A percentile compares a stretch with the other conserved stretches of the same genome.
Evolutionary conservation across 2,329 filamentous ascomycete species (phyloP).

Genomic region (Claviceps sp.): DNA sequence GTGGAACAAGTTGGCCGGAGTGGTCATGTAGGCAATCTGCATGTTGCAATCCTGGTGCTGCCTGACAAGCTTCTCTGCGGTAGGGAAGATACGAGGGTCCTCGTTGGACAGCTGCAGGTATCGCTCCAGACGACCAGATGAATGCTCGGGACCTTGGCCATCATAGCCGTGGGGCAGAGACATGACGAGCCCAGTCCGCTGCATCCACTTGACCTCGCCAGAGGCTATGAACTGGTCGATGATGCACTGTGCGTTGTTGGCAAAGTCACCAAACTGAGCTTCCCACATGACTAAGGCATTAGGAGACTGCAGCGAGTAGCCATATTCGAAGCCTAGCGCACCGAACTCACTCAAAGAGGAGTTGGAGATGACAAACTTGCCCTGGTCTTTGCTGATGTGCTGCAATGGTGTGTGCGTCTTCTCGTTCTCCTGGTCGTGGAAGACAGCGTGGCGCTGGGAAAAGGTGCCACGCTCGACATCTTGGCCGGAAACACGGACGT

Average conservation of each 20-base stretch:
- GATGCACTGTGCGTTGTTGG: slow-evolving; percentile 98
- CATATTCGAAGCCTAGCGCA: slow-evolving; percentile 92
- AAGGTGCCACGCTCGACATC: slow-evolving; percentile 99
- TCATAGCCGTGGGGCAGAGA: slow-evolving; percentile 96
- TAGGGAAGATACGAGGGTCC: slow-evolving; percentile 86
- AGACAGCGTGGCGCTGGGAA: slow-evolving; percentile 91
- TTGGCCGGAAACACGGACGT: slow-evolving; percentile 94
- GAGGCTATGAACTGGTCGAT: slow-evolving; percentile 98
- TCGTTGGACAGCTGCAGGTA: slow-evolving; percentile 97
- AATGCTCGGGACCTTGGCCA: slow-evolving; percentile 96
- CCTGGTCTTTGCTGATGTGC: slow-evolving; percentile 80
- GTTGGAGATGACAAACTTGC: slow-evolving; percentile 92
- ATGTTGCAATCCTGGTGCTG: slow-evolving; percentile 99
- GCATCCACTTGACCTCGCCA: slow-evolving; percentile 96
- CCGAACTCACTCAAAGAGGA: slow-evolving; percentile 64
- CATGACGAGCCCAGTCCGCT: slow-evolving; percentile 91
- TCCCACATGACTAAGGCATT: slow-evolving; percentile 99
- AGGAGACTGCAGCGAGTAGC: slow-evolving; percentile 92
- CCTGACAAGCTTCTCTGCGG: slow-evolving; percentile 76
- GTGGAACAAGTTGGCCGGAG: slow-evolving; percentile 91
- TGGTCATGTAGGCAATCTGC: slow-evolving; percentile 97
- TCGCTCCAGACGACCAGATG: slow-evolving; percentile 90
- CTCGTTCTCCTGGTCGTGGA: slow-evolving; percentile 95
- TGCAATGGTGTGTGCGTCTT: slow-evolving; percentile 86
- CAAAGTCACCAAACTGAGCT: slow-evolving; percentile 98